A percentile compares a stretch with the other conserved stretches of the same genome.
These are phyloP conservation scores for Cenococcum geophilum DNA, from an alignment of 495 filamentous ascomycete species.

Conservation along the genomic window DNA sequence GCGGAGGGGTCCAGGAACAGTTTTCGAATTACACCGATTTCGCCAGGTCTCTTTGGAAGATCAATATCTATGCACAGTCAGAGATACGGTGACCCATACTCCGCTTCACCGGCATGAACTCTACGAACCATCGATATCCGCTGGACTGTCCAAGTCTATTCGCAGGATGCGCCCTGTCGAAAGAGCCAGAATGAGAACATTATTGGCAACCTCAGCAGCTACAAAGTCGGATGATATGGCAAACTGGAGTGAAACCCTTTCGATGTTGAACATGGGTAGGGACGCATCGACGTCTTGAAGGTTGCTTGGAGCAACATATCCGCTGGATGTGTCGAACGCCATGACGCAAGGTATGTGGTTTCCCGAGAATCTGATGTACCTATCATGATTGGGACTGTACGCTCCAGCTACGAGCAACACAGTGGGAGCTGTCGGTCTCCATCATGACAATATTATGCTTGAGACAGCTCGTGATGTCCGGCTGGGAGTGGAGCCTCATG, in stretches of 20 bases:
- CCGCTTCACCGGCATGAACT: background rate
- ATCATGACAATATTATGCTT: too few species aligned
- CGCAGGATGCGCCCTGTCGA: conserved; percentile 83
- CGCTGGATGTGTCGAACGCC: conserved; percentile 49
- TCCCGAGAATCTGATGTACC: too few species aligned
- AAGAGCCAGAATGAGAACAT: conserved; percentile 85
- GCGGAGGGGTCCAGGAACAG: conserved; percentile 97
- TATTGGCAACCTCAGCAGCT: conserved; percentile 93
- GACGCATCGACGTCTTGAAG: conserved; percentile 57
- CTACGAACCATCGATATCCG: conserved; percentile 82
- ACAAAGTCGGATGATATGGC: conserved; percentile 88
- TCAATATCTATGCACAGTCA: conserved; percentile 67
- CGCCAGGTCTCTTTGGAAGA: conserved; percentile 85
- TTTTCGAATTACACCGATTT: conserved; percentile 82
- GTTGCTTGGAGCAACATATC: conserved; percentile 47
- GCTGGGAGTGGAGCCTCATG: too few species aligned
- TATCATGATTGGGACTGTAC: too few species aligned
- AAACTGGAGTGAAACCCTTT: conserved; percentile 86
- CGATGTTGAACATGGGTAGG: conserved; percentile 87
- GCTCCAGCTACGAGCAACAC: too few species aligned
- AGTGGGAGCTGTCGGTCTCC: too few species aligned
- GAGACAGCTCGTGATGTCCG: too few species aligned
- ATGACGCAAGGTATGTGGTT: conserved; percentile 36
- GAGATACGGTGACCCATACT: background rate
- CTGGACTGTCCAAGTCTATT: conserved; percentile 88